A percentile compares a stretch with the other conserved stretches of the same genome.
These are phyloP conservation scores for Syzygium grande DNA, from an alignment of 345 rosid genomes.

Conservation along the genomic window DNA sequence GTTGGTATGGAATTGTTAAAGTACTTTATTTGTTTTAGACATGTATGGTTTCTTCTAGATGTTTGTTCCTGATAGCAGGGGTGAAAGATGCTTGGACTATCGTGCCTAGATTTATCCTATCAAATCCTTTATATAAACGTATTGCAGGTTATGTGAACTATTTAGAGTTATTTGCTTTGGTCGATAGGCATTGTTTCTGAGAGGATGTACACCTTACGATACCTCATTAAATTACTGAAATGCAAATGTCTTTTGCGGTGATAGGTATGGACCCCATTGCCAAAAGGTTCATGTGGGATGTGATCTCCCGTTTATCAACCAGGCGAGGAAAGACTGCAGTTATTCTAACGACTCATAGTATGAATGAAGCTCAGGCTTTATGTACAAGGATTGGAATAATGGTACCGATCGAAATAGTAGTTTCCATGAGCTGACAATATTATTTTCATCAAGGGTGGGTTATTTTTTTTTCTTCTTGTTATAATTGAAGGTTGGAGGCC, in stretches of 20 bases:
- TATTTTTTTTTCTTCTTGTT: neutral
- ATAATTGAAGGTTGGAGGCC: slow-evolving; percentile 71
- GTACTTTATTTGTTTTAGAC: neutral
- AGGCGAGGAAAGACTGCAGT: slow-evolving; percentile 96
- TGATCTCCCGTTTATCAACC: slow-evolving; percentile 85
- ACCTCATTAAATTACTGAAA: neutral
- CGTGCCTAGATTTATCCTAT: neutral
- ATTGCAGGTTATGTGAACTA: neutral
- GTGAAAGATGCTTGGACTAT: neutral
- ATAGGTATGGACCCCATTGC: slow-evolving; percentile 98
- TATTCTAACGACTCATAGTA: slow-evolving; percentile 94
- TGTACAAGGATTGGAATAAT: slow-evolving; percentile 97
- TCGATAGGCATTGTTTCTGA: neutral
- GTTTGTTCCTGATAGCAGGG: neutral
- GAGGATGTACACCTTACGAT: neutral
- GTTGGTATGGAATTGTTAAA: neutral
- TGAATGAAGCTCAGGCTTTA: slow-evolving; percentile 98
- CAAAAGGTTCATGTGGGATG: slow-evolving; percentile 98
- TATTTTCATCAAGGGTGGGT: neutral
- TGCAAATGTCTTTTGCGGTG: neutral
- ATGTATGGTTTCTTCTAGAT: neutral
- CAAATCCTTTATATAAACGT: neutral
- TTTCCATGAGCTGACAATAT: neutral
- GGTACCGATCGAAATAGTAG: slow-evolving; percentile 33
- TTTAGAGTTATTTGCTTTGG: neutral